phyloP scores from a whole-genome alignment of 2,329 filamentous ascomycete genomes.

The Apiospora aurea region DNA sequence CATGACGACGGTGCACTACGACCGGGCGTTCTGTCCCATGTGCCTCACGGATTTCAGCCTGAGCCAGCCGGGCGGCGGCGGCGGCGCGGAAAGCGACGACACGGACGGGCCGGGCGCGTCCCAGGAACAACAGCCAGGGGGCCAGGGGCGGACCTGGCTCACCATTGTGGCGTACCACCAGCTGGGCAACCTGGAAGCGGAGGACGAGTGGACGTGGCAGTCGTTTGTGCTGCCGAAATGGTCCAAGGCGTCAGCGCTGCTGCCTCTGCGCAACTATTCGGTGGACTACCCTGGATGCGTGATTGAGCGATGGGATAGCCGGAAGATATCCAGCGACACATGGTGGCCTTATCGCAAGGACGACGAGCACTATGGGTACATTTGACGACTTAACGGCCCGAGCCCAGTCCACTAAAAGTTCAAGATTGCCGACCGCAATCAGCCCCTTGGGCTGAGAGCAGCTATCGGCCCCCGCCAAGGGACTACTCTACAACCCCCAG shows the following conservation, averaged over 20 bases:
- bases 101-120: not conserved
- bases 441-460: not conserved
- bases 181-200: not conserved
- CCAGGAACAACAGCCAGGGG: not conserved
- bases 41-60: constrained; percentile 14
- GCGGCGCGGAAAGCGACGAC: not conserved
- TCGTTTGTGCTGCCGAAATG: constrained; percentile 9
- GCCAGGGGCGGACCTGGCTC: not conserved
- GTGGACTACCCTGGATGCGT: constrained; percentile 7
- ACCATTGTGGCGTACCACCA: constrained; percentile 13
- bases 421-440: not conserved
- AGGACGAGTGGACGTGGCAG: constrained; percentile 14
- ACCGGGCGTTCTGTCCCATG: constrained; percentile 20
- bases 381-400: constrained; percentile 7
- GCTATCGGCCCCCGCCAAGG: not conserved
- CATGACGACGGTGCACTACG: constrained; percentile 11
- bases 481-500: too few relatives aligned
- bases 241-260: not conserved
- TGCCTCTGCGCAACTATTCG: constrained; percentile 2
- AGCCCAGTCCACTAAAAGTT: constrained; percentile 4
- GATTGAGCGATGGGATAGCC: constrained; percentile 5
- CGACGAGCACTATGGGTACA: not conserved
- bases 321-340: constrained; percentile 14
- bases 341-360: constrained; percentile 17
- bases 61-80: not conserved